Evolutionary conservation across 164 flowering plant species (phyloP).

Genomic region (Stephania yunnanensis): DNA sequence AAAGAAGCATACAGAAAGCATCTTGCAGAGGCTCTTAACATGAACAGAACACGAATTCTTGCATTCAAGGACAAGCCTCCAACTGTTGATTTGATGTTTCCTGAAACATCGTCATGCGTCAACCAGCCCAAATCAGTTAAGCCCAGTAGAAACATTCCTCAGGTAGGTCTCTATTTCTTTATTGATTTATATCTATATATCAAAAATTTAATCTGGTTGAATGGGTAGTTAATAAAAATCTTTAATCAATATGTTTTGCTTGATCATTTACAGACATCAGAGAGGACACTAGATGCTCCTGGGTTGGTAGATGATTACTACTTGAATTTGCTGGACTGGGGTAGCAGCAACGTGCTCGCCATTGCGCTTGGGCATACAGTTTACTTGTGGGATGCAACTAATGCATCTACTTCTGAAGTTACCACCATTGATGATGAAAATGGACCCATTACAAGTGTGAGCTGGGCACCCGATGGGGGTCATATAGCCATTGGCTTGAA

Average conservation of each 20-base stretch:
- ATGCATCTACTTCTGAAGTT: constrained; percentile 44
- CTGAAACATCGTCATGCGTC: constrained; percentile 17
- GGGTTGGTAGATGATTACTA: constrained; percentile 55
- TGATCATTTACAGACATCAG: constrained; percentile 39
- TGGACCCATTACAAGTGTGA: constrained; percentile 54
- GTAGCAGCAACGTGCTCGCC: constrained; percentile 48
- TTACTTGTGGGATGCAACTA: constrained; percentile 50
- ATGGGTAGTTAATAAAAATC: no score
- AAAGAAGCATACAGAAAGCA: constrained; percentile 45
- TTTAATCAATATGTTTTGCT: background rate
- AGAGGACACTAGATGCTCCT: constrained; percentile 63
- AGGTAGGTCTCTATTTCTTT: constrained; percentile 21
- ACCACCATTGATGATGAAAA: constrained; percentile 41
- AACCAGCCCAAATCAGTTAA: constrained; percentile 25
- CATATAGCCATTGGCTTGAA: constrained; percentile 52
- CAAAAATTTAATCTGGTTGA: no score
- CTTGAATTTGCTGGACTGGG: constrained; percentile 59
- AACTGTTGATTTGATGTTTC: constrained; percentile 21
- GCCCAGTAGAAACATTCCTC: constrained; percentile 44
- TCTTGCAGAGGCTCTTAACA: constrained; percentile 38
- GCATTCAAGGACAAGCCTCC: constrained; percentile 57
- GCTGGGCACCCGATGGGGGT: constrained; percentile 62
- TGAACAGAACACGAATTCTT: constrained; percentile 48
- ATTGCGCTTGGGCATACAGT: constrained; percentile 54
- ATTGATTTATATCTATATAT: no score